phyloP scores from a whole-genome alignment of 1,284 basidiomycete genomes.

The Leccinum colubrinum region DNA sequence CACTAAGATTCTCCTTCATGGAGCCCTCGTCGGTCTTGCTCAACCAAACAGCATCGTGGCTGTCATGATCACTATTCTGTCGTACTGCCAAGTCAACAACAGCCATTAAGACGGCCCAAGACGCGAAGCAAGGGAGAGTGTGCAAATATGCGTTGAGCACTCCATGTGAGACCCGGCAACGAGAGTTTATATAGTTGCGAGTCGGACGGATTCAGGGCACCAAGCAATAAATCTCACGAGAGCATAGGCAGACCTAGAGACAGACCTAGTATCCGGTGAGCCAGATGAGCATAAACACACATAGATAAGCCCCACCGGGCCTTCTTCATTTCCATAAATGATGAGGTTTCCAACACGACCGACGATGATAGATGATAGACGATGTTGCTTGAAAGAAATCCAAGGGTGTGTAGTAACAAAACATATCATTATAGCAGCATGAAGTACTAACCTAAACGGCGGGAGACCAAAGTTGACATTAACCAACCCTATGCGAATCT shows the following conservation, averaged over 20 bases:
- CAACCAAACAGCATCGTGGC: background rate
- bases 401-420: background rate
- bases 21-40: background rate
- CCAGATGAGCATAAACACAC: background rate
- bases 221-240: background rate
- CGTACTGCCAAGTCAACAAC: background rate
- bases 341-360: background rate
- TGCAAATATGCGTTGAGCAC: background rate
- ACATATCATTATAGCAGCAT: background rate
- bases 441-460: background rate
- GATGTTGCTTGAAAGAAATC: background rate
- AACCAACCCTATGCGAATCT: background rate
- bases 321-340: background rate
- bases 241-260: background rate
- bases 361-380: background rate
- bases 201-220: background rate
- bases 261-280: background rate
- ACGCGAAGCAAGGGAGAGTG: background rate
- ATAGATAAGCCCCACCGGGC: background rate
- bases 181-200: background rate
- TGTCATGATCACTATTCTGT: background rate
- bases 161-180: background rate
- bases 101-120: background rate
- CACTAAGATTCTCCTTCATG: conserved; percentile 1
- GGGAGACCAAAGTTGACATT: background rate